Conservation (phyloP, 2,329 filamentous ascomycete species). For the Trichophyton equinum region DNA sequence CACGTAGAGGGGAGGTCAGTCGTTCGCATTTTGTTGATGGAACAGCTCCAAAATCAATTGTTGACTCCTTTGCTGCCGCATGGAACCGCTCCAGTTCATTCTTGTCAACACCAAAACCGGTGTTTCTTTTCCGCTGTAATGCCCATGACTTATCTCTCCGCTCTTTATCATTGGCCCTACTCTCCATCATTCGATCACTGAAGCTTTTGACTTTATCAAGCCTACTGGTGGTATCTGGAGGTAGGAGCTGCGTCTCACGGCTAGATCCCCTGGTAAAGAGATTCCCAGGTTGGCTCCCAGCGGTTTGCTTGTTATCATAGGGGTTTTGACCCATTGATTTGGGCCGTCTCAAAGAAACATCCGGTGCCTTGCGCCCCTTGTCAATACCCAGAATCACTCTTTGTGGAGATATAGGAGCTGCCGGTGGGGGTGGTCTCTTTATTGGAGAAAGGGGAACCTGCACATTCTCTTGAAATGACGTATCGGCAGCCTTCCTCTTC, state of each 20-base stretch:
- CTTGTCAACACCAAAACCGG: constrained; percentile 33
- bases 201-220: constrained; percentile 47
- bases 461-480: constrained; percentile 30
- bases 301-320: neutral
- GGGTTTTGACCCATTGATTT: constrained; percentile 7
- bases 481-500: constrained; percentile 14
- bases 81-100: constrained; percentile 34
- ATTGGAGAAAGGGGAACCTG: constrained; percentile 67
- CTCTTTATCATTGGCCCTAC: constrained; percentile 35
- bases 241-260: neutral
- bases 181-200: constrained; percentile 71
- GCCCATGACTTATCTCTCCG: constrained; percentile 28
- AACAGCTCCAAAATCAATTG: neutral
- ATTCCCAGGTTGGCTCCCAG: neutral
- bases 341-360: constrained; percentile 72
- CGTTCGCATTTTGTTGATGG: neutral
- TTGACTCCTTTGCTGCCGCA: constrained; percentile 21
- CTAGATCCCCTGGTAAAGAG: neutral
- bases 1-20: neutral
- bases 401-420: constrained; percentile 59
- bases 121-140: constrained; percentile 29
- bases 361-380: constrained; percentile 66
- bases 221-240: neutral
- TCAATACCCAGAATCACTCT: constrained; percentile 76
- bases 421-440: constrained; percentile 36